phyloP scores from a whole-genome alignment of 2,329 filamentous ascomycete species.

The Curvularia lunata region DNA sequence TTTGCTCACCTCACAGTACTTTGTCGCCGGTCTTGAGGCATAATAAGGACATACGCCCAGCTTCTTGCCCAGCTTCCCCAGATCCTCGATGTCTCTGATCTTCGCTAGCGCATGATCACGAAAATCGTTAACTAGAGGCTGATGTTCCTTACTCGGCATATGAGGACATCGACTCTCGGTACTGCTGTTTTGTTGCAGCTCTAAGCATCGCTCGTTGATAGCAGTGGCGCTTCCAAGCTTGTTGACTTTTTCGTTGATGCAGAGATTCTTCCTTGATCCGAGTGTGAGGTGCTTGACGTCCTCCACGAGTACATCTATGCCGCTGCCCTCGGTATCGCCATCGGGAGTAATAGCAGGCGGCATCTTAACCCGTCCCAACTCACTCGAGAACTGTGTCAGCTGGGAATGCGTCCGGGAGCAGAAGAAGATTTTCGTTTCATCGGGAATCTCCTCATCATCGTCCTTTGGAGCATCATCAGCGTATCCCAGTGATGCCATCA shows the following conservation, averaged over 20 bases:
- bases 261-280: constrained; percentile 84
- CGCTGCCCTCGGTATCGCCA: constrained; percentile 11
- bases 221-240: constrained; percentile 73
- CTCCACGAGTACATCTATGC: constrained; percentile 55
- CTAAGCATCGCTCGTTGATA: constrained; percentile 92
- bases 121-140: constrained; percentile 76
- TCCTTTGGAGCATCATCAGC: constrained; percentile 48
- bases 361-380: constrained; percentile 78
- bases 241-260: constrained; percentile 85
- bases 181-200: constrained; percentile 76
- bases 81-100: constrained; percentile 91
- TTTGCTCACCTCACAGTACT: constrained; percentile 69
- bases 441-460: constrained; percentile 59
- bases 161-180: constrained; percentile 75
- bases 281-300: constrained; percentile 80
- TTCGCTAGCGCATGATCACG: constrained; percentile 83
- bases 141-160: constrained; percentile 77
- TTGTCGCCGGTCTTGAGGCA: constrained; percentile 84
- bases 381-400: constrained; percentile 83
- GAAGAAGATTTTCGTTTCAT: constrained; percentile 85
- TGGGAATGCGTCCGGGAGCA: constrained; percentile 94
- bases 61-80: constrained; percentile 76
- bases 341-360: constrained; percentile 67
- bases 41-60: constrained; percentile 93
- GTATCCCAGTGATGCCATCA: constrained; percentile 68